These are phyloP conservation scores for Tranzscheliella williamsii DNA, from an alignment of 1,284 basidiomycete genomes.

Conservation along the genomic window DNA sequence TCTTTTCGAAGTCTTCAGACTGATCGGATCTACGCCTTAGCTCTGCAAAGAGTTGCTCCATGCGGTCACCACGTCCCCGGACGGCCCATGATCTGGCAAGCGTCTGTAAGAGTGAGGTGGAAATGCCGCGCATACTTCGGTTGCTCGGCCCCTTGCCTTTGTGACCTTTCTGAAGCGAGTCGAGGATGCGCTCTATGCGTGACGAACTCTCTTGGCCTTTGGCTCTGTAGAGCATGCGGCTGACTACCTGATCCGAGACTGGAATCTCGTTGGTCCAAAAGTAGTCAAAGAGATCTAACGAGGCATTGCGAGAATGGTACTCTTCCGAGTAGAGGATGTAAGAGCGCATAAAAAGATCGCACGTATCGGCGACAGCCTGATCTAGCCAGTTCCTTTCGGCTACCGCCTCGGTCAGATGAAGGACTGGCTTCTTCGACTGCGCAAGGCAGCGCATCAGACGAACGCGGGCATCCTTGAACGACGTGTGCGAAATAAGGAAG, in stretches of 20 bases:
- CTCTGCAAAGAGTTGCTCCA: constrained; percentile 1
- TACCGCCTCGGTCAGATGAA: neutral
- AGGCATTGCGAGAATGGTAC: no score
- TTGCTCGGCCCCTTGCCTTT: no score
- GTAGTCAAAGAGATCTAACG: constrained; percentile 18
- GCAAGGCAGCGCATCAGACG: constrained; percentile 2
- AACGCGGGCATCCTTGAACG: constrained; percentile 9
- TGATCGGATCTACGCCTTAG: constrained; percentile 1
- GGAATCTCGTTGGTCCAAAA: constrained; percentile 23
- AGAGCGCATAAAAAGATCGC: constrained; percentile 16
- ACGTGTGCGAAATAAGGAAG: constrained; percentile 14
- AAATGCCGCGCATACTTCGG: no score
- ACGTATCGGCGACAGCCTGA: constrained; percentile 4
- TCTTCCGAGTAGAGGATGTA: constrained; percentile 2
- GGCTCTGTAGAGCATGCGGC: constrained; percentile 1
- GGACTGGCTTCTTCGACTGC: neutral
- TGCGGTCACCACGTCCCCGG: constrained; percentile 12
- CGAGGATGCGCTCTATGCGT: neutral
- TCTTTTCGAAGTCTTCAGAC: constrained; percentile 2
- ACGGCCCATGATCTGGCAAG: constrained; percentile 16
- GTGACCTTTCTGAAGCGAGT: neutral
- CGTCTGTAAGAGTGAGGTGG: constrained; percentile 6
- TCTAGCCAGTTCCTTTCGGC: neutral
- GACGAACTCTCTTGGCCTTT: neutral
- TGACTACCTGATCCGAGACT: constrained; percentile 1